These are phyloP conservation scores for Tricholoma matsutake DNA, from an alignment of 768 basidiomycete genomes.

Conservation along the genomic window DNA sequence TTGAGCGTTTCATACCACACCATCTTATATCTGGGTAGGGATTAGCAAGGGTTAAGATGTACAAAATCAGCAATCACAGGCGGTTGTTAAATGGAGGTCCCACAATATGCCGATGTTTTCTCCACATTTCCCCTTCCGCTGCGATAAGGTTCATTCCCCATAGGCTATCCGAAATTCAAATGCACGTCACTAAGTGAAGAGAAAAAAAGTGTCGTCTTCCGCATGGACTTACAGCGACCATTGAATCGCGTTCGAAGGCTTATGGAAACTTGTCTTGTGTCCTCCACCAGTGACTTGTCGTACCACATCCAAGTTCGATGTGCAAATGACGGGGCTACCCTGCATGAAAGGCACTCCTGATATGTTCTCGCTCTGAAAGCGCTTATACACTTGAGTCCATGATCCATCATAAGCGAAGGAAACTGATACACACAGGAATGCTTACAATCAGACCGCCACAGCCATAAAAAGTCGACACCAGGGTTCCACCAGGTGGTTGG, in stretches of 20 bases:
- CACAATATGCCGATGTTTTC: conserved; percentile 42
- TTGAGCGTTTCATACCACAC: conserved; percentile 34
- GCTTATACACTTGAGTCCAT: conserved; percentile 30
- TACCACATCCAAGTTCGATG: conserved; percentile 44
- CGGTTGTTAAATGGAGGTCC: conserved; percentile 42
- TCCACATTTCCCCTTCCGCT: conserved; percentile 42
- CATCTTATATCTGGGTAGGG: conserved; percentile 24
- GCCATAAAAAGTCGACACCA: conserved; percentile 34
- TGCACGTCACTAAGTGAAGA: not conserved
- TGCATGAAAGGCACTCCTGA: conserved; percentile 38
- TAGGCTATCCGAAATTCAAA: conserved; percentile 27
- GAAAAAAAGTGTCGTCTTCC: not conserved
- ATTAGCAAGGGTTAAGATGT: not conserved
- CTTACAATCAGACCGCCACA: conserved; percentile 32
- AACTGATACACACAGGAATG: not conserved
- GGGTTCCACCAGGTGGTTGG: conserved; percentile 45
- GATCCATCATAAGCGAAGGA: not conserved
- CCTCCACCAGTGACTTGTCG: conserved; percentile 42
- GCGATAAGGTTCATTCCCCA: conserved; percentile 47
- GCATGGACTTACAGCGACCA: conserved; percentile 29
- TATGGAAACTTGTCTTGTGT: conserved; percentile 37
- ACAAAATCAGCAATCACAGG: conserved; percentile 25
- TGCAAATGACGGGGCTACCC: conserved; percentile 37
- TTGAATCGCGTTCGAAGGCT: conserved; percentile 32
- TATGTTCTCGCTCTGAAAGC: conserved; percentile 34